These are phyloP conservation scores for Volvox reticuliferus DNA, from an alignment of 139 green algal species.

Conservation along the genomic window DNA sequence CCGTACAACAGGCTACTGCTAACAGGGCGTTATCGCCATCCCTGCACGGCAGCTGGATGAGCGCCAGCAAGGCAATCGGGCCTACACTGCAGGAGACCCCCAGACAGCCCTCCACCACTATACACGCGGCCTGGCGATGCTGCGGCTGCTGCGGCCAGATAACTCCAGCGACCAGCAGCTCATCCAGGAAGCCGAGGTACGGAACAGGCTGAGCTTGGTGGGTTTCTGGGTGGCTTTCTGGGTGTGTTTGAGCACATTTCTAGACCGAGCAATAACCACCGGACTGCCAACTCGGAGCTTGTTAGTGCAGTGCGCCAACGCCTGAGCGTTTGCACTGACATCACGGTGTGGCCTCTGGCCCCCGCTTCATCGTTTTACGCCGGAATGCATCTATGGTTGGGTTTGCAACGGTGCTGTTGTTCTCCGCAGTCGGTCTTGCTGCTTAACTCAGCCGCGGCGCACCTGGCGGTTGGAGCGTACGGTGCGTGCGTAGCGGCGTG, in stretches of 20 bases:
- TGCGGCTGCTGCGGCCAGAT: constrained; percentile 11
- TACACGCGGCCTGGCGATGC: neutral
- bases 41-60: constrained; percentile 26
- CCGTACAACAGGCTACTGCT: no score
- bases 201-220: neutral
- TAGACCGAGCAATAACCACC: neutral
- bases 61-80: constrained; percentile 1
- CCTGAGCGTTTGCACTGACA: neutral
- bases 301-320: neutral
- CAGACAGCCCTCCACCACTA: constrained; percentile 18
- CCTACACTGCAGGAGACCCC: constrained; percentile 6
- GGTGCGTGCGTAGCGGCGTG: constrained; percentile 2
- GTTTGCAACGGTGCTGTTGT: neutral
- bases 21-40: no score
- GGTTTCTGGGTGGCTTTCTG: neutral
- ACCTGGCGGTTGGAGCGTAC: neutral
- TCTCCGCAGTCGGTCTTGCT: neutral
- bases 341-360: neutral
- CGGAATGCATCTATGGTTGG: neutral
- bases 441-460: constrained; percentile 29
- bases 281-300: neutral
- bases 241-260: neutral
- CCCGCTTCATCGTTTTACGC: neutral
- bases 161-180: neutral
- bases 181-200: neutral